Percentiles rank a stretch among this genome's conserved stretches.
These are phyloP conservation scores for Botrytis squamosa DNA, from an alignment of 2,329 filamentous ascomycete species.

Conservation along the genomic window DNA sequence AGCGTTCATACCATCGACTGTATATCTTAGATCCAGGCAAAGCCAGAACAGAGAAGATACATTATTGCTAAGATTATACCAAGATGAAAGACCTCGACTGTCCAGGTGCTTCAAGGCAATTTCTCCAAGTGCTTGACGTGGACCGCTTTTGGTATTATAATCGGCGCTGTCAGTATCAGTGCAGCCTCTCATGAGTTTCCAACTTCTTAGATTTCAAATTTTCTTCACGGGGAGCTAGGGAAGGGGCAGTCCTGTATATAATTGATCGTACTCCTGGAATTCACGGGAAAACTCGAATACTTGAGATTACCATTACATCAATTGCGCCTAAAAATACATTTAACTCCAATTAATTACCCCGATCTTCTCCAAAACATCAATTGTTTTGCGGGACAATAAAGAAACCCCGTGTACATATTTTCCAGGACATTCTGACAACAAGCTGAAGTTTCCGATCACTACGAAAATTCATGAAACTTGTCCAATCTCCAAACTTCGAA, in stretches of 20 bases:
- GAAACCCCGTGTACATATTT: neutral
- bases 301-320: neutral
- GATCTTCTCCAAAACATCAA: neutral
- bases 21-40: too few relatives aligned
- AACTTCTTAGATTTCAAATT: rapidly evolving
- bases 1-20: too few relatives aligned
- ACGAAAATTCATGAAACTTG: neutral
- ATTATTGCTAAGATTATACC: too few relatives aligned
- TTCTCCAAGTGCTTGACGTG: neutral
- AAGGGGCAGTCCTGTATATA: neutral
- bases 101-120: neutral
- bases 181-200: neutral
- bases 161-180: neutral
- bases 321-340: neutral
- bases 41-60: too few relatives aligned
- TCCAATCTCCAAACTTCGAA: neutral
- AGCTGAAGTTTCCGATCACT: neutral
- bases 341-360: neutral
- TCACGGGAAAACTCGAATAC: neutral
- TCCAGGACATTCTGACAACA: neutral
- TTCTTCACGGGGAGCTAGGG: too few relatives aligned
- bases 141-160: neutral
- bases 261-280: neutral
- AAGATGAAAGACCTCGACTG: too few relatives aligned
- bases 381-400: neutral